phyloP scores from a whole-genome alignment of 306 rosid species.

The Phaseolus lunatus region DNA sequence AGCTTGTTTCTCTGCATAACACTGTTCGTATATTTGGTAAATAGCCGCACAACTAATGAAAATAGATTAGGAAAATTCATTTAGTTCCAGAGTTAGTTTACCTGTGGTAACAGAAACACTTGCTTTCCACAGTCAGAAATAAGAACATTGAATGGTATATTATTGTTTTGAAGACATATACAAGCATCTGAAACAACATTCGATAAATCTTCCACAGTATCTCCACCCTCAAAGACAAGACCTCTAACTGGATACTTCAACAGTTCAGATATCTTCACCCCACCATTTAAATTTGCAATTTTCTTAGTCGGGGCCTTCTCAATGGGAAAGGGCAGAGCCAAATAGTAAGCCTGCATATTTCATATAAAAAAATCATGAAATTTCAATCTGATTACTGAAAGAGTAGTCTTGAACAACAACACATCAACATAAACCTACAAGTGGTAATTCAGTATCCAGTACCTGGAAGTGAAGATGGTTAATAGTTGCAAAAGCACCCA shows the following conservation, averaged over 20 bases:
- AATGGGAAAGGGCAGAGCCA: slow-evolving; percentile 86
- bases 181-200: slow-evolving; percentile 82
- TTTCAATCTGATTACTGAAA: slow-evolving; percentile 2
- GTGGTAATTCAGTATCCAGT: slow-evolving; percentile 4
- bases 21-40: slow-evolving; percentile 56
- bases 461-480: slow-evolving; percentile 99
- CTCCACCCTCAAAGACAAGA: slow-evolving; percentile 83
- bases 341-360: slow-evolving; percentile 78
- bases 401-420: neutral
- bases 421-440: neutral
- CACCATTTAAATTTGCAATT: slow-evolving; percentile 54
- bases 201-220: slow-evolving; percentile 64
- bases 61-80: neutral
- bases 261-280: slow-evolving; percentile 71
- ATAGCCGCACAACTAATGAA: neutral
- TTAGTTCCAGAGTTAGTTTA: slow-evolving; percentile 37
- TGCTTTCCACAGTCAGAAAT: slow-evolving; percentile 81
- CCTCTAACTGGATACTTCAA: slow-evolving; percentile 87
- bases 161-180: slow-evolving; percentile 80
- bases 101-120: slow-evolving; percentile 92
- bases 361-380: slow-evolving; percentile 29
- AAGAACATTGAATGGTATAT: slow-evolving; percentile 87
- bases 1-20: slow-evolving; percentile 98
- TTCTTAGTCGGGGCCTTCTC: slow-evolving; percentile 91
- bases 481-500: slow-evolving; percentile 98